A percentile compares a stretch with the other conserved stretches of the same genome.
Evolutionary conservation across 129 eudicot species (phyloP).

Genomic region (Helianthus annuus): HanXRQr2.0-SUNRISE NC_035440.2:107090859-107091358

Average conservation of each 20-base stretch:
- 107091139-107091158: not conserved
- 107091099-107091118: not conserved
- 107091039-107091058: not conserved
- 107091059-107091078: constrained; percentile 34
- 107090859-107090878: not conserved
- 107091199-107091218: not conserved
- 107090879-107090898: not conserved
- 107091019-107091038: no score
- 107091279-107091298: not conserved
- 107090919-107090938: no score
- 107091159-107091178: not conserved
- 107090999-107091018: no score
- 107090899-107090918: no score
- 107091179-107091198: not conserved
- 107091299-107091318: no score
- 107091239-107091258: not conserved
- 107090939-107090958: no score
- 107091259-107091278: constrained; percentile 7
- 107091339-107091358: constrained; percentile 8
- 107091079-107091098: constrained; percentile 23
- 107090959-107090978: no score
- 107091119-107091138: not conserved
- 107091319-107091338: constrained; percentile 8
- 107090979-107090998: no score
- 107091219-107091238: constrained; percentile 7